These are phyloP conservation scores for Dendrobium catenatum DNA, from an alignment of 106 monocot genomes.

Conservation along the genomic window DNA sequence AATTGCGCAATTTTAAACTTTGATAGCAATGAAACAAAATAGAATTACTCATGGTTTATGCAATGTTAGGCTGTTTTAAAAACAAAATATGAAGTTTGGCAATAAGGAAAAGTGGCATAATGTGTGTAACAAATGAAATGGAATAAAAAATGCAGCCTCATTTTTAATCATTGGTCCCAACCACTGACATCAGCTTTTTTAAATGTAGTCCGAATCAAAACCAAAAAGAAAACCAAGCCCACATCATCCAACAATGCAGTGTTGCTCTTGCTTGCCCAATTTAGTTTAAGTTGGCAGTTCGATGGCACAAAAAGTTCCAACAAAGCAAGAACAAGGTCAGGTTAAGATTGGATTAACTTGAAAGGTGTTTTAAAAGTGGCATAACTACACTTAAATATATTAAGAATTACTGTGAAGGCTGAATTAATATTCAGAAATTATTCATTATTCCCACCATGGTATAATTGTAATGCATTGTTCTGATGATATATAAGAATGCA, in stretches of 20 bases:
- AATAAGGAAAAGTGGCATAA: neutral
- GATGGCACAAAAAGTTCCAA: neutral
- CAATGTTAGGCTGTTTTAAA: neutral
- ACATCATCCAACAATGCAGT: neutral
- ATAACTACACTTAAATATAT: neutral
- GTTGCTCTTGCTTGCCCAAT: neutral
- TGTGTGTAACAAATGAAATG: neutral
- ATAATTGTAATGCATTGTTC: neutral
- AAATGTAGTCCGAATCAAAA: neutral
- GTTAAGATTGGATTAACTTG: neutral
- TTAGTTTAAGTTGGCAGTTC: neutral
- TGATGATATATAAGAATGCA: neutral
- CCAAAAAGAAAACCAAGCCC: neutral
- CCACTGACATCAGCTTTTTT: neutral
- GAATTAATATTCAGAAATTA: neutral
- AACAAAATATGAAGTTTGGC: neutral
- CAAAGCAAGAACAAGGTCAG: neutral
- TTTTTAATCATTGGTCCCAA: neutral
- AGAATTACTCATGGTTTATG: neutral
- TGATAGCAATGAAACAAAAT: neutral
- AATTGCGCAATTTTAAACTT: too few relatives aligned
- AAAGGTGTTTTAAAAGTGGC: neutral
- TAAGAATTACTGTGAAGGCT: neutral
- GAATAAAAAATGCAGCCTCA: neutral
- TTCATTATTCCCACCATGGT: neutral